Evolutionary conservation across 2,329 filamentous ascomycete species (phyloP).

Genomic region (Microdochium trichocladiopsis): DNA sequence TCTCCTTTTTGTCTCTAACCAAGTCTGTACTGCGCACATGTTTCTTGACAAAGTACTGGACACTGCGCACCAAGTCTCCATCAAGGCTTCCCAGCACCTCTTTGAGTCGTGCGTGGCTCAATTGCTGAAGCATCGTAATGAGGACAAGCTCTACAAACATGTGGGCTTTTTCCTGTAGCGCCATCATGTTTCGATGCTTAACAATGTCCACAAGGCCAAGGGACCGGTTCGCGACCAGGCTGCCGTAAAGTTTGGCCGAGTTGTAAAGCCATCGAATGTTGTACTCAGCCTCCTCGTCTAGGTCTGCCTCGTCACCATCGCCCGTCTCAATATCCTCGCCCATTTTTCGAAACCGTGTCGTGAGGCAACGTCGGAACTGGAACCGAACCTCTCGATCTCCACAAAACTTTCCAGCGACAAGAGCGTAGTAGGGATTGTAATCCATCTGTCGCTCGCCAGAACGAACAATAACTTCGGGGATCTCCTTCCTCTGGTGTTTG

Average conservation of each 20-base stretch:
- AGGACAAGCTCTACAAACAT: constrained; percentile 77
- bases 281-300: constrained; percentile 44
- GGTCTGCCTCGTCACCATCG: constrained; percentile 56
- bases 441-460: constrained; percentile 75
- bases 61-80: constrained; percentile 61
- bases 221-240: constrained; percentile 37
- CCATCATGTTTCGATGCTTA: constrained; percentile 71
- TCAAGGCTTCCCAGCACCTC: constrained; percentile 60
- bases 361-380: constrained; percentile 80
- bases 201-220: constrained; percentile 39
- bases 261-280: constrained; percentile 45
- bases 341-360: constrained; percentile 77
- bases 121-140: constrained; percentile 65
- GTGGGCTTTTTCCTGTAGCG: constrained; percentile 67
- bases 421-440: constrained; percentile 91
- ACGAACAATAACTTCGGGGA: constrained; percentile 80
- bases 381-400: constrained; percentile 68
- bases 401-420: constrained; percentile 76
- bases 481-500: constrained; percentile 77
- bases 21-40: constrained; percentile 61
- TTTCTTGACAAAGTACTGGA: constrained; percentile 76
- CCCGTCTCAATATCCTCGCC: constrained; percentile 59
- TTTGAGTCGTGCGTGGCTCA: constrained; percentile 49
- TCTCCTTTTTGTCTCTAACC: constrained; percentile 38
- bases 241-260: constrained; percentile 47